Base-by-base conservation (phyloP, 2,329 filamentous ascomycete species). In the Ceratocystis variospora region DNA sequence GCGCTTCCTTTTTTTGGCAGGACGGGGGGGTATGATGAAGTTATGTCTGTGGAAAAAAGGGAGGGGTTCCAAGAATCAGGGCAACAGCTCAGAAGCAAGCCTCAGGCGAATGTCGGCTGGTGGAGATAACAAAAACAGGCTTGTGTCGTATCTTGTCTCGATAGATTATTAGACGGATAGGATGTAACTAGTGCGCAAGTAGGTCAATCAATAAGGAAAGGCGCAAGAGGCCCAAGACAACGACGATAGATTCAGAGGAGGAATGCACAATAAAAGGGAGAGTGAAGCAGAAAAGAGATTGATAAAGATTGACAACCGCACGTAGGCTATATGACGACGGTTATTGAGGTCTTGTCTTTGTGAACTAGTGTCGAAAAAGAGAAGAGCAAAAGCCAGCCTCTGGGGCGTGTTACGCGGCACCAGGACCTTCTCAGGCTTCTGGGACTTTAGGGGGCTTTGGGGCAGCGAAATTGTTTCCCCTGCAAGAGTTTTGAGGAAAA, bases 171-270 rank as follows among this genome's bases (percentile, higher is more conserved):
- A 57, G 53, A 17, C 28, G 53, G 53, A 57, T 33, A 25, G 53
- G 53, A 57, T 57, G 53, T 28, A 57, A 57, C 53, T 57, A 57
- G 53, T 57, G 53, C 53, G 53, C 19, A 57, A n/a, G 25, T 57
- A 25, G 53, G 22, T 22, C n/a, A 33, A 28, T 57, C 22, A 31
- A 50, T 22, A 31, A 57, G 22, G 22, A 57, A 15, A 5, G 28
- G 53, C n/a, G 7, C n/a, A 25, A 53, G n/a, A 3, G 10, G 48
- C 48, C 48, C n/a, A 53, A 57, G 25, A 25, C 12, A 15, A 57
- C 5, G 28, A 12, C 15, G 7, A 28, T 31, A 33, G 28, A n/a
- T 31, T 57, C 53, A 25, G 25, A 55, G 50, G 10, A 57, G 3
- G 22, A n/a, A 12, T 31, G 10, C 7, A 5, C 12, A 31, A 17